Percentiles rank a stretch among this genome's conserved stretches.
phyloP scores from a whole-genome alignment of 306 rosid species.

The Begonia peltatifolia region DNA sequence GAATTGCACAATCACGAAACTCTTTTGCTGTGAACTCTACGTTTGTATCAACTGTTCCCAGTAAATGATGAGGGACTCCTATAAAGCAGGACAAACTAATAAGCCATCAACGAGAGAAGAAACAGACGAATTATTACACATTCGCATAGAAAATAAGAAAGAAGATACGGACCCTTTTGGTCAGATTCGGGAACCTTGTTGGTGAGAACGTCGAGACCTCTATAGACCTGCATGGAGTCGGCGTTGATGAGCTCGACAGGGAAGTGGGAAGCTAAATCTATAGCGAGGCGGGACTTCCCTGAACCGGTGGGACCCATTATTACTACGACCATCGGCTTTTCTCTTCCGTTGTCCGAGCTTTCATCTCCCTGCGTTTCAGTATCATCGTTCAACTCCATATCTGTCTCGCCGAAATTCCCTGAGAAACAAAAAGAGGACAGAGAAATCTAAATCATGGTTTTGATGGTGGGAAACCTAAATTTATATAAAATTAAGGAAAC shows the following conservation, averaged over 20 bases:
- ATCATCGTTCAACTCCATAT: slow-evolving; percentile 2
- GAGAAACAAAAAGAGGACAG: too few relatives aligned
- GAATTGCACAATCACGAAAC: slow-evolving; percentile 67
- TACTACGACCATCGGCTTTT: slow-evolving; percentile 44
- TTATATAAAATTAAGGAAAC: too few relatives aligned
- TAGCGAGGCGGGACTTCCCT: slow-evolving; percentile 70
- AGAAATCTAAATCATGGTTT: too few relatives aligned
- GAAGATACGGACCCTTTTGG: slow-evolving; percentile 34
- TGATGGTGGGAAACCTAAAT: too few relatives aligned
- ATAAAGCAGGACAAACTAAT: slow-evolving; percentile 1
- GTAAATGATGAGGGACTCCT: slow-evolving; percentile 86
- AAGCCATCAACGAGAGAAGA: slow-evolving; percentile 3
- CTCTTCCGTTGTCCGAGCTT: slow-evolving; percentile 23
- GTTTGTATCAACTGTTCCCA: slow-evolving; percentile 54
- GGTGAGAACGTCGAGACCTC: slow-evolving; percentile 77
- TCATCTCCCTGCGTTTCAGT: slow-evolving; percentile 3
- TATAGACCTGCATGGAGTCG: slow-evolving; percentile 89
- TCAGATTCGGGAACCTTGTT: slow-evolving; percentile 54
- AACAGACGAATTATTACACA: slow-evolving; percentile 1
- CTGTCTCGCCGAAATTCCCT: not conserved
- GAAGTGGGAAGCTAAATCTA: slow-evolving; percentile 60
- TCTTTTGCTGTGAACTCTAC: slow-evolving; percentile 70
- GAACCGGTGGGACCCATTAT: slow-evolving; percentile 84
- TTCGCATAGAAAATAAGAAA: not conserved
- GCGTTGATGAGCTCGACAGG: slow-evolving; percentile 79